These are phyloP conservation scores for Stygiomarasmius scandens DNA, from an alignment of 1,284 basidiomycete species.

Conservation along the genomic window DNA sequence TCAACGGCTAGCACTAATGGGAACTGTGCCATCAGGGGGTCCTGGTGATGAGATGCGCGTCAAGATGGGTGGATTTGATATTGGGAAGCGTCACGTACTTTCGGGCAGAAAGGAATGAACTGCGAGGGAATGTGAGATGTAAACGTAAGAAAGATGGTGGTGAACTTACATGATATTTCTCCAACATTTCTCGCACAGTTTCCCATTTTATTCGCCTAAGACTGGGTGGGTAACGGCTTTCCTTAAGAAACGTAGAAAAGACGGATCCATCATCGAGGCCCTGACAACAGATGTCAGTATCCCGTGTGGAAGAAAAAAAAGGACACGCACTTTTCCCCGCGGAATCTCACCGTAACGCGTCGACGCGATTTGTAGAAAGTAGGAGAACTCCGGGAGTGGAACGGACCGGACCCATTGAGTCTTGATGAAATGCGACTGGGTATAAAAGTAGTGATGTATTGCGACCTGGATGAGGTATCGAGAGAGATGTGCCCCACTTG, in stretches of 20 bases:
- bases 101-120: conserved; percentile 77
- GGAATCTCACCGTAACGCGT: conserved; percentile 66
- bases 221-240: conserved; percentile 59
- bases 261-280: conserved; percentile 72
- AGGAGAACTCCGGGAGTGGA: conserved; percentile 56
- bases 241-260: conserved; percentile 65
- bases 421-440: conserved; percentile 72
- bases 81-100: conserved; percentile 40
- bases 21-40: conserved; percentile 75
- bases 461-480: conserved; percentile 76
- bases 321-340: conserved; percentile 49
- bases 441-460: conserved; percentile 74
- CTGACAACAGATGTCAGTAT: conserved; percentile 27
- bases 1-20: conserved; percentile 75
- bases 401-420: conserved; percentile 69
- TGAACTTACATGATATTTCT: conserved; percentile 63
- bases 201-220: conserved; percentile 63
- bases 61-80: conserved; percentile 14
- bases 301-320: not conserved
- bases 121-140: conserved; percentile 28
- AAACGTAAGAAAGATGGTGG: conserved; percentile 8
- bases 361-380: conserved; percentile 63
- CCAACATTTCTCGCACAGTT: conserved; percentile 61
- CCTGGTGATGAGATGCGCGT: conserved; percentile 40
- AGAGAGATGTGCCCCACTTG: conserved; percentile 74